phyloP scores from a whole-genome alignment of 768 basidiomycete species.

The Calocybe gangraenosa region DNA sequence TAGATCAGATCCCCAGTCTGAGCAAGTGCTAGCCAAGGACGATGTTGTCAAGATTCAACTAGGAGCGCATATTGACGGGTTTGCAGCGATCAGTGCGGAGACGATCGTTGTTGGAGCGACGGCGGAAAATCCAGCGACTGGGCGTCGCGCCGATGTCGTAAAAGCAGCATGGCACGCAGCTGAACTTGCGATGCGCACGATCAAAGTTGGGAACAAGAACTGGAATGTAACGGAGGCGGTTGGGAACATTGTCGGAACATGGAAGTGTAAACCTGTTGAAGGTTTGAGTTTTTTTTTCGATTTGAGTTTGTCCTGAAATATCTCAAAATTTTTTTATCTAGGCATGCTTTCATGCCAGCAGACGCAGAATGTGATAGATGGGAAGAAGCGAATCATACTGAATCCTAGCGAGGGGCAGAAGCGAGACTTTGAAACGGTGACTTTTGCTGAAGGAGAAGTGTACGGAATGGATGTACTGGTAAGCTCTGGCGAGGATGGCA shows the following conservation, averaged over 20 bases:
- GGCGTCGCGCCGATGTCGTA: constrained; percentile 84
- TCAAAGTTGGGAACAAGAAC: constrained; percentile 93
- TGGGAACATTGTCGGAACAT: constrained; percentile 61
- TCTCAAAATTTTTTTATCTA: constrained; percentile 23
- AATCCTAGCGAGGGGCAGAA: constrained; percentile 85
- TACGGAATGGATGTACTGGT: constrained; percentile 93
- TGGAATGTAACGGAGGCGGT: constrained; percentile 92
- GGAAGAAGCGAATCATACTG: constrained; percentile 91
- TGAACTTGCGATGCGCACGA: constrained; percentile 84
- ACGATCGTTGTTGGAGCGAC: constrained; percentile 87
- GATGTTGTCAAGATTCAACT: constrained; percentile 97
- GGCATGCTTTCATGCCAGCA: constrained; percentile 97
- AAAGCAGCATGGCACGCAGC: constrained; percentile 93
- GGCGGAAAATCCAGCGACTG: constrained; percentile 70
- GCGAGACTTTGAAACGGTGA: constrained; percentile 78
- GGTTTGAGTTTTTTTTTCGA: constrained; percentile 39
- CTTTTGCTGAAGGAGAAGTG: constrained; percentile 91
- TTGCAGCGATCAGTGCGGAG: constrained; percentile 90
- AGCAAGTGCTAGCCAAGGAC: constrained; percentile 67
- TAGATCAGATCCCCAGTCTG: constrained; percentile 72
- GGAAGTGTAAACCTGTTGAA: constrained; percentile 92
- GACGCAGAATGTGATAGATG: constrained; percentile 90
- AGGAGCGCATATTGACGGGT: constrained; percentile 97
- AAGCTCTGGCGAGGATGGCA: constrained; percentile 86
- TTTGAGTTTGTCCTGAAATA: background rate